Base-by-base conservation (phyloP, 2,329 filamentous ascomycete species). In the Plenodomus lindquistii region DNA sequence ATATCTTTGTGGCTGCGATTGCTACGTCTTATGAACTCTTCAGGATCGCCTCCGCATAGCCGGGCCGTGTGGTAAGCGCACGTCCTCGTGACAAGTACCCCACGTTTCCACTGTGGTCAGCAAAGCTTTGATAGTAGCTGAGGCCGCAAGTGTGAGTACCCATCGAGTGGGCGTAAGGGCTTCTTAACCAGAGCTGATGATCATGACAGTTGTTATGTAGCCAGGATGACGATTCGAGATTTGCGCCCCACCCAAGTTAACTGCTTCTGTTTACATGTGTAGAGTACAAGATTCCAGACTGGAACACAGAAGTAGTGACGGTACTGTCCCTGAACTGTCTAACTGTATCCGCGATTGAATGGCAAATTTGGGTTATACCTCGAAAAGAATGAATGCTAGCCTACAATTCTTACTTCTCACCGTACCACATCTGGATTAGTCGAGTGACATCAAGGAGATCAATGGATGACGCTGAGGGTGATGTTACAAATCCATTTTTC, bases 261-360 rank as follows among this genome's bases (percentile, higher is more conserved):
- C 15, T 40, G 27, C 34, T 42, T 46, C 34, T 5, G 27, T 38
- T 27, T 20, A n/a, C 34, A 24, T 34, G 21, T 31, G 11, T 7
- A 31, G 6, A 6, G 27, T 7, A n/a, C n/a, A n/a, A n/a, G 27
- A 31, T 7, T 13, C 27, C 27, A 31, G 27, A 31, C 27, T 31
- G 27, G 27, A 15, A 15, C 11, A 31, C 27, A 8, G 27, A 15
- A 31, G 10, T 8, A 31, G 44, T 48, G 29, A 29, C 37, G 16
- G 41, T 18, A 45, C 34, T 42, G 40, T 52, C 55, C 44, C 52
- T 57, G 48, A 59, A 50, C 53, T 59, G 53, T 47, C 44, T 22
- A 42, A 31, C 38, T 59, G 55, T 57, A 57, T 49, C 54, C 51
- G 55, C 47, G 11, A 44, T 43, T 40, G 40, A 36, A 40, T 41